phyloP scores from a whole-genome alignment of 2,329 filamentous ascomycete genomes.

The Cucurbitaria berberidis region DNA sequence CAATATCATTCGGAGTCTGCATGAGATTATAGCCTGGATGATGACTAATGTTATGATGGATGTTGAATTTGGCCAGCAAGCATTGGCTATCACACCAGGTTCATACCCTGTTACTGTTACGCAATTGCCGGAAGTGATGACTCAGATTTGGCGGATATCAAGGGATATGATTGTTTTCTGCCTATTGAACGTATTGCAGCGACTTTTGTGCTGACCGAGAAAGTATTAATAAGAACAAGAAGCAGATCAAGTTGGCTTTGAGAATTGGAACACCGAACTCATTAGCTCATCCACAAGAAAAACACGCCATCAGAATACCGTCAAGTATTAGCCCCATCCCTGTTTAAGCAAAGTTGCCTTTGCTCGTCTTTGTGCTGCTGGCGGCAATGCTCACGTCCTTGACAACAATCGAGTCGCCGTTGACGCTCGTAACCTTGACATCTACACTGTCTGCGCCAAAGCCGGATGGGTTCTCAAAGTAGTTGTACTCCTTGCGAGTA shows the following conservation, averaged over 20 bases:
- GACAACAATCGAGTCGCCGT: slow-evolving; percentile 60
- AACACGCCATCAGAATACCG: background rate
- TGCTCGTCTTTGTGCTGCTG: slow-evolving; percentile 31
- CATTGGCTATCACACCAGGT: no score
- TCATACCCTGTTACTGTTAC: no score
- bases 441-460: slow-evolving; percentile 62
- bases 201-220: background rate
- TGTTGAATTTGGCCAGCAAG: no score
- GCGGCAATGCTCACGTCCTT: slow-evolving; percentile 57
- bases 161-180: background rate
- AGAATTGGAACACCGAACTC: background rate
- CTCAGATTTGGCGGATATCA: background rate
- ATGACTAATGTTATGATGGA: no score
- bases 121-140: background rate
- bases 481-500: slow-evolving; percentile 60
- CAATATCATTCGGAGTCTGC: no score
- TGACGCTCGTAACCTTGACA: slow-evolving; percentile 61
- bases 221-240: background rate
- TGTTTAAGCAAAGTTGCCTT: slow-evolving; percentile 39
- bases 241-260: background rate
- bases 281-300: background rate
- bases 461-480: slow-evolving; percentile 65
- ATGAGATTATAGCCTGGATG: no score
- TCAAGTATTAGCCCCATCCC: background rate
- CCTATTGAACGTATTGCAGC: background rate